Conservation (phyloP, 805 yeast species). For the Cyberlindnera subsufficiens region DNA sequence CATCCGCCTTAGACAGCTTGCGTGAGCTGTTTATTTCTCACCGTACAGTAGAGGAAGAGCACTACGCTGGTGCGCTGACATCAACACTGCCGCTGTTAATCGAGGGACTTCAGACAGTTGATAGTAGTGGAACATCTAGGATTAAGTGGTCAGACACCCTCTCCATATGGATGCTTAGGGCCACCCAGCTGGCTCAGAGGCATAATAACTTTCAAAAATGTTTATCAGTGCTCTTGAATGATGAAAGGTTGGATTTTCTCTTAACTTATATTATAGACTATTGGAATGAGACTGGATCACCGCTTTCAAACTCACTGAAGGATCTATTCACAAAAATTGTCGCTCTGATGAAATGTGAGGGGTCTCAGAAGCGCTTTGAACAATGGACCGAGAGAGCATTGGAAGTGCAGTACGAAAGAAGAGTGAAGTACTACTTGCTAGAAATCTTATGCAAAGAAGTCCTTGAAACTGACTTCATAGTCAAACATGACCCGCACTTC, state of each 20-base stretch:
- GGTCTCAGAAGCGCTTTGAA: conserved; percentile 23
- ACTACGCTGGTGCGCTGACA: conserved; percentile 11
- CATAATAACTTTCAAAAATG: conserved; percentile 6
- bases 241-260: conserved; percentile 24
- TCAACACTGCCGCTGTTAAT: conserved; percentile 25
- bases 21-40: conserved; percentile 15
- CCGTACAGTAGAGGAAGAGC: conserved; percentile 8
- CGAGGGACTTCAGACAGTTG: conserved; percentile 25
- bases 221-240: conserved; percentile 13
- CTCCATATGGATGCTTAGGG: conserved; percentile 59
- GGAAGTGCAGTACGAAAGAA: conserved; percentile 40
- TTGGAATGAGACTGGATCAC: conserved; percentile 67
- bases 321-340: conserved; percentile 55
- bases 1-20: conserved; percentile 3
- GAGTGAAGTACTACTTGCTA: conserved; percentile 56
- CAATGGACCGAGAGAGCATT: conserved; percentile 44
- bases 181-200: conserved; percentile 32
- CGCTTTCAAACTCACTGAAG: conserved; percentile 62
- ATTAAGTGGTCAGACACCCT: conserved; percentile 52
- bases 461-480: conserved; percentile 32
- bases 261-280: conserved; percentile 57
- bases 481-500: conserved; percentile 40
- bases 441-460: conserved; percentile 50
- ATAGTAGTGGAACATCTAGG: conserved; percentile 32
- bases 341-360: conserved; percentile 28